Evolutionary conservation across 495 filamentous ascomycete species (phyloP).

Genomic region (Neurospora intermedia): DNA sequence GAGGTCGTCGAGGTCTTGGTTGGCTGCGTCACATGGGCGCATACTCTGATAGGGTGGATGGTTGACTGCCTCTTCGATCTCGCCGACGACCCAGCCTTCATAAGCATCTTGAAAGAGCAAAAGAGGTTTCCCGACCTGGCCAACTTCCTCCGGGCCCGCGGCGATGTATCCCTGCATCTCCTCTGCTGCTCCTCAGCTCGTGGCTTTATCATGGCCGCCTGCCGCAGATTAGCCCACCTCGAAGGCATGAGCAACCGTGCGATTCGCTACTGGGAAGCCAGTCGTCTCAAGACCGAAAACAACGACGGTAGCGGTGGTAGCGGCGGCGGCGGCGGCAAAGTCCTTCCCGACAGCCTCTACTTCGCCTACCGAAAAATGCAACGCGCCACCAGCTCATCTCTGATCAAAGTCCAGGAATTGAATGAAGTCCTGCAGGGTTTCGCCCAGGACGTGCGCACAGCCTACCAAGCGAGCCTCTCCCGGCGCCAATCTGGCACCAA

Average conservation of each 20-base stretch:
- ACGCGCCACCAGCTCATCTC: slow-evolving; percentile 26
- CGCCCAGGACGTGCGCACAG: slow-evolving; percentile 31
- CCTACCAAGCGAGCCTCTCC: slow-evolving; percentile 31
- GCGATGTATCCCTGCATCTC: slow-evolving; percentile 52
- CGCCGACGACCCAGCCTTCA: slow-evolving; percentile 41
- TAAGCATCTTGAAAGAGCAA: slow-evolving; percentile 27
- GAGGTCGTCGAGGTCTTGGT: slow-evolving; percentile 47
- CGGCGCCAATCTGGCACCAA: slow-evolving; percentile 16
- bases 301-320: slow-evolving; percentile 16
- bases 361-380: slow-evolving; percentile 39
- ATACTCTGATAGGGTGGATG: slow-evolving; percentile 59
- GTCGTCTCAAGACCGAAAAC: slow-evolving; percentile 8
- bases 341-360: slow-evolving; percentile 24
- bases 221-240: slow-evolving; percentile 47
- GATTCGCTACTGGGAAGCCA: slow-evolving; percentile 27
- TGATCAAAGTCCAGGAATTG: slow-evolving; percentile 37
- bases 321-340: slow-evolving; percentile 11
- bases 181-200: slow-evolving; percentile 65
- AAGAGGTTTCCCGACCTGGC: slow-evolving; percentile 40
- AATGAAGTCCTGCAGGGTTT: slow-evolving; percentile 37
- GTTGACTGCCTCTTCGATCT: slow-evolving; percentile 56
- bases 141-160: slow-evolving; percentile 30
- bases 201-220: slow-evolving; percentile 56
- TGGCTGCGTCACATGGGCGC: slow-evolving; percentile 51
- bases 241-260: slow-evolving; percentile 29